Percentiles rank a stretch among this genome's conserved stretches.
Evolutionary conservation across 2,329 filamentous ascomycete genomes (phyloP).

Genomic region (Huntiella omanensis): DNA sequence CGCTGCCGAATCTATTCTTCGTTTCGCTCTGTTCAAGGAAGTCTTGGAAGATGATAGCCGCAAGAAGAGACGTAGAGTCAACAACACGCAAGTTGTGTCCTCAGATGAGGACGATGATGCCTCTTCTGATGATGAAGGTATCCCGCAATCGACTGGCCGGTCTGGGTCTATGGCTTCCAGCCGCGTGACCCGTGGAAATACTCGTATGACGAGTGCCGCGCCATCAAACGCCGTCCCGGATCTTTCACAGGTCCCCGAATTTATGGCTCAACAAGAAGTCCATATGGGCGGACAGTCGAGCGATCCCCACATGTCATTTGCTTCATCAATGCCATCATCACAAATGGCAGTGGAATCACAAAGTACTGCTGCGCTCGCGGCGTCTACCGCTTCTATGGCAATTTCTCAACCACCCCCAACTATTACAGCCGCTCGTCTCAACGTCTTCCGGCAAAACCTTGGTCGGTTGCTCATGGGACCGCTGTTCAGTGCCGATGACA

Average conservation of each 20-base stretch:
- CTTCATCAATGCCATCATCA: slow-evolving; percentile 62
- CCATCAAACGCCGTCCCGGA: slow-evolving; percentile 12
- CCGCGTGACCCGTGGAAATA: slow-evolving; percentile 14
- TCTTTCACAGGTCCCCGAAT: background rate
- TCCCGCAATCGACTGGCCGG: slow-evolving; percentile 14
- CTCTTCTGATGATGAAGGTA: slow-evolving; percentile 32
- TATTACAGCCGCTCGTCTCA: slow-evolving; percentile 44
- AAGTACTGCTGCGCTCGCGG: slow-evolving; percentile 24
- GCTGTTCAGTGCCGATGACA: slow-evolving; percentile 66
- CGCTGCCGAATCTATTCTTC: slow-evolving; percentile 72
- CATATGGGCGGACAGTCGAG: background rate
- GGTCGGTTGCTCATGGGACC: slow-evolving; percentile 66
- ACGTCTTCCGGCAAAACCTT: slow-evolving; percentile 59
- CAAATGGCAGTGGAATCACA: slow-evolving; percentile 30
- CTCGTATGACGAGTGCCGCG: slow-evolving; percentile 18
- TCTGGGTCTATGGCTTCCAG: background rate
- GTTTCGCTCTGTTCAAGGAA: slow-evolving; percentile 95
- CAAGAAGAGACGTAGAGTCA: slow-evolving; percentile 59
- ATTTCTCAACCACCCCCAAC: slow-evolving; percentile 22
- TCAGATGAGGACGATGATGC: slow-evolving; percentile 41
- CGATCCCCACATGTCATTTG: slow-evolving; percentile 41
- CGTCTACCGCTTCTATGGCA: slow-evolving; percentile 21
- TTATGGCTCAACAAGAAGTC: background rate
- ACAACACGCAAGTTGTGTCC: slow-evolving; percentile 37
- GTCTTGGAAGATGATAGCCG: slow-evolving; percentile 61